Evolutionary conservation across 1,284 basidiomycete species (phyloP), one percentile per base, ranked within the genome.

Genomic region (Entoloma clypeatum): DNA sequence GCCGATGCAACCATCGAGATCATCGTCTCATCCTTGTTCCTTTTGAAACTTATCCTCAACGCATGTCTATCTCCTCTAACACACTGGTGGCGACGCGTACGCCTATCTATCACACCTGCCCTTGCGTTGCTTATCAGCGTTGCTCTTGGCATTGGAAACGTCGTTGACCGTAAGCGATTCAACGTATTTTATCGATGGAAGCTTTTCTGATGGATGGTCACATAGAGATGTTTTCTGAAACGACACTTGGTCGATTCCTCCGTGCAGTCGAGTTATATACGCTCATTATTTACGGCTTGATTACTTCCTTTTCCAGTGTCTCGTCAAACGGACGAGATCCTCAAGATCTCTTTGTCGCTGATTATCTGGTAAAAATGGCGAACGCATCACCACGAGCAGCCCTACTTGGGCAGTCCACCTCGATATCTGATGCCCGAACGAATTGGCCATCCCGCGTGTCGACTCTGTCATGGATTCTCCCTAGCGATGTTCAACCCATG

Each of bases 171-270:
- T 86, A 53, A 66, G 84, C 72, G 13, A 14, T 25, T 13, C 7
- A 16, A n/a, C n/a, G n/a, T n/a, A n/a, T n/a, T n/a, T n/a, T n/a
- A n/a, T n/a, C n/a, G n/a, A n/a, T n/a, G n/a, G n/a, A n/a, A n/a
- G n/a, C n/a, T n/a, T n/a, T n/a, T n/a, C n/a, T n/a, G n/a, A n/a
- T n/a, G n/a, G n/a, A n/a, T n/a, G n/a, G n/a, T n/a, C n/a, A n/a
- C n/a, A 6, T 47, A 87, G 84, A 81, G 54, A 62, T 69, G 42
- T 86, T 86, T 53, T 75, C 83, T 2, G 85, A 87, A 58, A 76
- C 76, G 7, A 68, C 71, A 6, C 62, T 83, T 4, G 86, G 84
- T n/a, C 77, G 81, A 29, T 76, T 87, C 51, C 67, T 88, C 43
- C 77, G 81, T 51, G 78, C 77, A 11, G 59, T 79, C 32, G 79